Base-by-base conservation (phyloP, 2,329 filamentous ascomycete genomes). In the Monosporascus sp. region DNA sequence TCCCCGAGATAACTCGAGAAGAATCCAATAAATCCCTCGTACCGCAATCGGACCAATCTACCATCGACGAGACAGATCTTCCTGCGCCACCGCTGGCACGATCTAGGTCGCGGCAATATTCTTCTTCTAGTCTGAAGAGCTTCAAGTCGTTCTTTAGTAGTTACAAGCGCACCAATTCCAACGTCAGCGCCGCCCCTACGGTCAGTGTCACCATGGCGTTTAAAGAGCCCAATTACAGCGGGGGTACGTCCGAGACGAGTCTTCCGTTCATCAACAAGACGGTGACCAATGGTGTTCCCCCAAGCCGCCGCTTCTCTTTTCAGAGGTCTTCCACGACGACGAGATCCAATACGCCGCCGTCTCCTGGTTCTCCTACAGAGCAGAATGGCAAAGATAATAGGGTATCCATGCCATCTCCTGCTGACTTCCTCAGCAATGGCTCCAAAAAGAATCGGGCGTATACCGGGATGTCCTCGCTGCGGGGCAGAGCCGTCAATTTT, bases 381-480 rank as follows among this genome's bases (percentile, higher is more conserved):
- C 59, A 60, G 53, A 61, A 60, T 20, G 53, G 59, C 51, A 60
- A 54, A 43, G 59, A 63, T 4, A 63, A 66, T 64, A 38, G 60
- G 44, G 50, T 60, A 3, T 54, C 48, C 15, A 62, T 78, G 35
- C 75, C 79, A 9, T 70, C 65, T 1, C 64, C 72, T 3, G 68
- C 71, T 3, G 78, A 79, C 55, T 78, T 80, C 49, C 58, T 75
- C 22, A 62, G 65, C n/a, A 70, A 66, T 45, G 70, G 72, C 51
- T 74, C 73, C 58, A 78, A 76, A 62, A 84, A 82, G 68, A 72
- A 72, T 53, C 75, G 79, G 17, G 72, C 78, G 5, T 72, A 74
- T 2, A 84, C 80, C 5, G 78, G 78, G 24, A 63, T 82, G 22
- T 73, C 69, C 8, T 58, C 28, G 28, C 28, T 83, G 3, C 76